Percentiles rank a stretch among this genome's conserved stretches.
Evolutionary conservation across 2,329 filamentous ascomycete genomes (phyloP).

Genomic region (Colletotrichum costaricense): DNA sequence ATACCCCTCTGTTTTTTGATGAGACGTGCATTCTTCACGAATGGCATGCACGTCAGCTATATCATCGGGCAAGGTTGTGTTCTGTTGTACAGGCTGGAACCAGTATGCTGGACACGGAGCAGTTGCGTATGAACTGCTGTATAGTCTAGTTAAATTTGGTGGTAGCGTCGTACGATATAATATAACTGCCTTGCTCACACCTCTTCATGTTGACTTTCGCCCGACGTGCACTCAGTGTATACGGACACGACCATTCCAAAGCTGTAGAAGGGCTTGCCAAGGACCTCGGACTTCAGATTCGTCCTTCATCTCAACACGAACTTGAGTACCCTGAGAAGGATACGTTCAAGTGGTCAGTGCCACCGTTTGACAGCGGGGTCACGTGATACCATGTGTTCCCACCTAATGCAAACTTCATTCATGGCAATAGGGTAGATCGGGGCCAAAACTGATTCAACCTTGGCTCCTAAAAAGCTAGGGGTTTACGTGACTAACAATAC

Average conservation of each 20-base stretch:
- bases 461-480: not conserved
- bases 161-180: not conserved
- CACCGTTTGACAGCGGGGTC: not conserved
- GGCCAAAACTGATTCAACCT: not conserved
- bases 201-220: not conserved
- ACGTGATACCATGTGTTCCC: not conserved
- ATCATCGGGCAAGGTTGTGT: conserved; percentile 25
- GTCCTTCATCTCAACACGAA: too few species aligned
- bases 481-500: not conserved
- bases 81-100: not conserved
- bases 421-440: not conserved
- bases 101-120: not conserved
- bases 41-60: conserved; percentile 21
- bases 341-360: not conserved
- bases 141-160: not conserved
- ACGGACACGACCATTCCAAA: not conserved
- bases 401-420: conserved; percentile 2
- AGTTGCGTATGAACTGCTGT: conserved; percentile 1
- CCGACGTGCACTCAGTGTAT: not conserved
- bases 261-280: not conserved
- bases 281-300: not conserved
- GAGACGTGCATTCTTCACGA: not conserved
- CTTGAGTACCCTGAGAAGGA: too few species aligned
- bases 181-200: conserved; percentile 26
- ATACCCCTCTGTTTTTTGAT: conserved; percentile 38